Conservation (phyloP, 176 grass and related monocot genomes). For the Lolium perenne region DNA sequence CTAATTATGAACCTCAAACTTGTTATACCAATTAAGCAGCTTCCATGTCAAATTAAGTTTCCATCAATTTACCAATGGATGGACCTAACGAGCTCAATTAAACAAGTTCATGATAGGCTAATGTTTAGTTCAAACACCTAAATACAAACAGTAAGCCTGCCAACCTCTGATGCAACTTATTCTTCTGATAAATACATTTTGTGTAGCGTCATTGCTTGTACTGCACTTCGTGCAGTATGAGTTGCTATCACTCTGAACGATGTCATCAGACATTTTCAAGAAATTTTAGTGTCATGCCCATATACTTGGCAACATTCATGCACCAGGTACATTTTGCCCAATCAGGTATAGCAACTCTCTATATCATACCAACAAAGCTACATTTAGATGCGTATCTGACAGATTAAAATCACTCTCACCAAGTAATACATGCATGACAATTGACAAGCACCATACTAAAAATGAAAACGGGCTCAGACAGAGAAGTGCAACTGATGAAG, state of each 20-base stretch:
- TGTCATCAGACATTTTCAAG: no score
- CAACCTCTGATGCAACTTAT: no score
- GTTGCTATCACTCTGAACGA: no score
- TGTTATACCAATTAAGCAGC: constrained; percentile 3
- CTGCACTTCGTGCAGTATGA: neutral
- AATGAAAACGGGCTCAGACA: neutral
- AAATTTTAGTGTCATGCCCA: no score
- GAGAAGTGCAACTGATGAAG: constrained; percentile 37
- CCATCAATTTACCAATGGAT: neutral
- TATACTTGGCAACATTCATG: no score
- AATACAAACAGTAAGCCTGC: no score
- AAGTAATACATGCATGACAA: no score
- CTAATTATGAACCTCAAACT: neutral
- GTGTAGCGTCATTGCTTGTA: neutral
- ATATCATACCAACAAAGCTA: neutral
- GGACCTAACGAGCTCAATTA: no score
- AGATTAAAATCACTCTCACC: neutral
- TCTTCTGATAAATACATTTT: constrained; percentile 20
- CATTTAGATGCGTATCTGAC: neutral
- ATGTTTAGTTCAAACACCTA: no score
- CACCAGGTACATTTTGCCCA: no score
- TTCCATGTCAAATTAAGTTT: constrained; percentile 11
- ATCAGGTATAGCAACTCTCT: neutral
- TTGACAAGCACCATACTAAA: neutral
- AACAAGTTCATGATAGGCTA: no score